Conservation (phyloP, 2,329 filamentous ascomycete genomes). For the Exutisphaerella laricina region DNA sequence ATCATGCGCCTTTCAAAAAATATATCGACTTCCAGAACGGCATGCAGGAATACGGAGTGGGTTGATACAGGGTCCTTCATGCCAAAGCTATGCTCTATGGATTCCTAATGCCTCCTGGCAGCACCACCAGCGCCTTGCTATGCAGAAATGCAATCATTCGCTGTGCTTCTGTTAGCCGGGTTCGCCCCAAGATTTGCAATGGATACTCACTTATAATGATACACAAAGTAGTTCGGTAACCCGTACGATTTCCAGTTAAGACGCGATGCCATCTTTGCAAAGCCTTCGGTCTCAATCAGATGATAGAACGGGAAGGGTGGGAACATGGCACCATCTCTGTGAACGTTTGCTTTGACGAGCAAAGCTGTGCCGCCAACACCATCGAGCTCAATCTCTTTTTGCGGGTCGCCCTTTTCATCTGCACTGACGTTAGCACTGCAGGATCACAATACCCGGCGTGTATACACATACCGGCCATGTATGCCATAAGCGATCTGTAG, state of each 20-base stretch:
- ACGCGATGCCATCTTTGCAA: constrained; percentile 91
- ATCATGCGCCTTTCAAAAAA: neutral
- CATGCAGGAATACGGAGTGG: neutral
- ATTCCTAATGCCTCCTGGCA: constrained; percentile 3
- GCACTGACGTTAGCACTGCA: constrained; percentile 1
- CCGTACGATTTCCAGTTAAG: constrained; percentile 81
- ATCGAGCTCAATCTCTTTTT: constrained; percentile 60
- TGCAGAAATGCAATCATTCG: constrained; percentile 3
- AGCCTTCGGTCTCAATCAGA: constrained; percentile 95
- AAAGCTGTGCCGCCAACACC: constrained; percentile 91
- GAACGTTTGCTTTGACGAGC: constrained; percentile 92
- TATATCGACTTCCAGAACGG: neutral
- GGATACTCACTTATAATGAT: neutral
- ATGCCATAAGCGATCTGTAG: constrained; percentile 85
- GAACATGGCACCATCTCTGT: constrained; percentile 98
- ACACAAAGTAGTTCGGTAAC: constrained; percentile 93
- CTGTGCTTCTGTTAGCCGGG: neutral
- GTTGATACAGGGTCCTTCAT: constrained; percentile 6
- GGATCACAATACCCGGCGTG: neutral
- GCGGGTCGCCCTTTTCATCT: constrained; percentile 30
- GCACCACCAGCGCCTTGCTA: constrained; percentile 8
- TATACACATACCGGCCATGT: constrained; percentile 55
- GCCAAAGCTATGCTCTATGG: constrained; percentile 6
- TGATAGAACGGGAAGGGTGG: constrained; percentile 95
- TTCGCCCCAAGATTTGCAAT: neutral